Evolutionary conservation across 2,329 filamentous ascomycete genomes (phyloP).

Genomic region (Colletotrichum chrysophilum): DNA sequence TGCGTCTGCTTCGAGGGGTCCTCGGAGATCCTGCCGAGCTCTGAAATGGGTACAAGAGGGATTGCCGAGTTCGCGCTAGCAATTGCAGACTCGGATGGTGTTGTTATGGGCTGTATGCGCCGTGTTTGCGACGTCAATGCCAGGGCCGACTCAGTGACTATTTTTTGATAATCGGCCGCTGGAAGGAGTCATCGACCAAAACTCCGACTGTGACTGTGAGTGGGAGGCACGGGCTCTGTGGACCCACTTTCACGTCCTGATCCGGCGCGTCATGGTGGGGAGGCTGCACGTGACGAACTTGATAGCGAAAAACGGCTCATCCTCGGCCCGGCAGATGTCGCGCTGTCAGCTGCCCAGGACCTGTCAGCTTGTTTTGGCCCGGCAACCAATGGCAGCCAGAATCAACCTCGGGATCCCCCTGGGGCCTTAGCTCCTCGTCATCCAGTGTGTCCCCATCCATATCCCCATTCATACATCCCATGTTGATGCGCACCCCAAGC

Average conservation of each 20-base stretch:
- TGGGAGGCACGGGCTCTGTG: not conserved
- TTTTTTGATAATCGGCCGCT: not conserved
- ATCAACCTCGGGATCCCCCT: constrained; percentile 23
- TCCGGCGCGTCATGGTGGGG: constrained; percentile 2
- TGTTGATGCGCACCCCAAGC: constrained; percentile 16
- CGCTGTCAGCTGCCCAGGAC: not conserved
- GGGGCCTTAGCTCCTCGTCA: constrained; percentile 10
- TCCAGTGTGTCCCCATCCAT: not conserved
- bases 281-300: not conserved
- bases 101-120: not conserved
- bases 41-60: not conserved
- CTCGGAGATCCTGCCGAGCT: not conserved
- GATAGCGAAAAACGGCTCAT: not conserved
- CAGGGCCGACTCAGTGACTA: not conserved
- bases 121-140: not conserved
- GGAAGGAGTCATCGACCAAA: constrained; percentile 18
- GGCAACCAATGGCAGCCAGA: constrained; percentile 24
- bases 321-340: not conserved
- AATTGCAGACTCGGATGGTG: not conserved
- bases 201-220: not conserved
- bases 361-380: constrained; percentile 6
- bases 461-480: not conserved
- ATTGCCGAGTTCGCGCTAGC: not conserved
- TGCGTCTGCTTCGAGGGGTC: not conserved
- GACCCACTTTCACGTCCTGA: not conserved